These are phyloP conservation scores for Trypanosoma platydactyli DNA, from an alignment of 208 protist species.

Conservation along the genomic window DNA sequence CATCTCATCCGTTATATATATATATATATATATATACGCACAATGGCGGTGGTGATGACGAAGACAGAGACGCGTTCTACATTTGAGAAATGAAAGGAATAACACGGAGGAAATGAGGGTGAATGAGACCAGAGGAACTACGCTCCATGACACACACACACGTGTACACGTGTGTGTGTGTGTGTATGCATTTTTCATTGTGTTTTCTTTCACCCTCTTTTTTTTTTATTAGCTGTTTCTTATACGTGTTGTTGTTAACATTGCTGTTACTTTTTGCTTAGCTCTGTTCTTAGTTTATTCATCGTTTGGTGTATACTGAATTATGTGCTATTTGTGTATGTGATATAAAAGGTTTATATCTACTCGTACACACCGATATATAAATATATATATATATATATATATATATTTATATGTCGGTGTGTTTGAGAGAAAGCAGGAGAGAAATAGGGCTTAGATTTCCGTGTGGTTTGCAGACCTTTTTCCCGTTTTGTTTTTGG, in stretches of 20 bases:
- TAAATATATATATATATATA: conserved; percentile 2
- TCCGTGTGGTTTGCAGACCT: neutral
- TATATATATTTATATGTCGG: neutral
- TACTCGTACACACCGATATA: too few relatives aligned
- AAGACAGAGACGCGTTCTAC: too few relatives aligned
- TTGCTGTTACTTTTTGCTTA: neutral
- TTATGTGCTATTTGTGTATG: too few relatives aligned
- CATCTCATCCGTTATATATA: too few relatives aligned
- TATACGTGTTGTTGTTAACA: conserved; percentile 3
- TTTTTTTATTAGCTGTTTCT: neutral
- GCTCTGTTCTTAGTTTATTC: neutral
- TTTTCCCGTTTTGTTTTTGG: neutral
- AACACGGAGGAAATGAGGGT: too few relatives aligned
- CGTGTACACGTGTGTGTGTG: neutral
- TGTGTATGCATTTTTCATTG: neutral
- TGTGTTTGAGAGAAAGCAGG: neutral
- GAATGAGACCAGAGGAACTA: too few relatives aligned
- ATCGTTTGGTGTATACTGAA: too few relatives aligned
- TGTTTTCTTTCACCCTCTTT: conserved; percentile 13
- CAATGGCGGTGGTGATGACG: conserved; percentile 18
- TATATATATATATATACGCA: too few relatives aligned
- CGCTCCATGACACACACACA: too few relatives aligned
- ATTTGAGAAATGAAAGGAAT: too few relatives aligned
- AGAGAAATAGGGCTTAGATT: too few relatives aligned
- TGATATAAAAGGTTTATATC: too few relatives aligned